These are phyloP conservation scores for Daedaleopsis nitida DNA, from an alignment of 768 basidiomycete species.

Conservation along the genomic window DNA sequence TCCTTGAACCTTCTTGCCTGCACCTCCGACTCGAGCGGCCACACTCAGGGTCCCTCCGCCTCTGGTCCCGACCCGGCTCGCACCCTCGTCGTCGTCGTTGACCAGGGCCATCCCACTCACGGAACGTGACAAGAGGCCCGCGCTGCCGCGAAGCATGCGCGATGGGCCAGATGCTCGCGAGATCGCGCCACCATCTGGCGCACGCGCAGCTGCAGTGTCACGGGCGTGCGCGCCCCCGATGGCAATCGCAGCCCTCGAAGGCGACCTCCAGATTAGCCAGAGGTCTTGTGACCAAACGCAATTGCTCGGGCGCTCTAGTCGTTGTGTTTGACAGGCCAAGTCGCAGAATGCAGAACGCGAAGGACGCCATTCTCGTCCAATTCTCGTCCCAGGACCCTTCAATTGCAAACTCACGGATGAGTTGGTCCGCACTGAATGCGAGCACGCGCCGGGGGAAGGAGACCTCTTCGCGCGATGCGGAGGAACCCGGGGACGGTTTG, in stretches of 20 bases:
- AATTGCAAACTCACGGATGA: neutral
- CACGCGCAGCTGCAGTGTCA: neutral
- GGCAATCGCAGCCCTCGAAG: slow-evolving; percentile 8
- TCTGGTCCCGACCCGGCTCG: no score
- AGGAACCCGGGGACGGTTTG: neutral
- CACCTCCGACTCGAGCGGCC: neutral
- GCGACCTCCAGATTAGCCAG: slow-evolving; percentile 3
- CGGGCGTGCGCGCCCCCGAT: neutral
- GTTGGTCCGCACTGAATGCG: neutral
- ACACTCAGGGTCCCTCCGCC: neutral
- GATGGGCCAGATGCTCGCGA: slow-evolving; percentile 2
- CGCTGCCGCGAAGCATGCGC: slow-evolving; percentile 15
- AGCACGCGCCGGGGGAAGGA: neutral
- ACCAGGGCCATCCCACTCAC: no score
- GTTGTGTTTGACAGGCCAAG: no score
- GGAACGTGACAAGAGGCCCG: neutral
- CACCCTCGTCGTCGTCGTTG: no score
- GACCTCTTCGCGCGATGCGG: neutral
- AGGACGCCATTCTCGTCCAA: no score
- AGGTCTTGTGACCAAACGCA: slow-evolving; percentile 19
- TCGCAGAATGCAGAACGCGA: no score
- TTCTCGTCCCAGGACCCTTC: neutral
- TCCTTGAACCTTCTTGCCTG: neutral
- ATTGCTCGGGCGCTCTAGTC: no score
- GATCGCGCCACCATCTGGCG: slow-evolving; percentile 9